phyloP scores from a whole-genome alignment of 352 stramenopile species.

The Pythium aphanidermatum region DNA sequence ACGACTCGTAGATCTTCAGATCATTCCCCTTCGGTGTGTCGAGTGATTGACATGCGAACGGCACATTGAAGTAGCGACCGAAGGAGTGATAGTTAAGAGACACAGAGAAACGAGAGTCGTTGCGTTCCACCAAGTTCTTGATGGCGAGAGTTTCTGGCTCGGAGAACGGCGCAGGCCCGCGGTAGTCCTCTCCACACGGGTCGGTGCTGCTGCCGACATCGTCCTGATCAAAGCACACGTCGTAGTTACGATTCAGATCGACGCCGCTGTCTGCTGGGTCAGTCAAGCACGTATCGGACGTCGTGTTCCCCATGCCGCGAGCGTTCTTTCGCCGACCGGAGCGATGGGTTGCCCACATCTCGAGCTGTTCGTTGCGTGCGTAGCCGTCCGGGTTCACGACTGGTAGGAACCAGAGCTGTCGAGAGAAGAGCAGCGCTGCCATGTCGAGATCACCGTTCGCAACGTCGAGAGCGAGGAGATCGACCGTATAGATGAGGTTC shows the following conservation, averaged over 20 bases:
- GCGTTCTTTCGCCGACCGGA: constrained; percentile 72
- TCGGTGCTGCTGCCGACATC: constrained; percentile 54
- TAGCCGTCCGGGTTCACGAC: constrained; percentile 84
- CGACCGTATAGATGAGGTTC: constrained; percentile 82
- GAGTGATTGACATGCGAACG: constrained; percentile 71
- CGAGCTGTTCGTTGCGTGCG: constrained; percentile 56
- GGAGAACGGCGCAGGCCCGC: constrained; percentile 59
- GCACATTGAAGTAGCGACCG: constrained; percentile 78
- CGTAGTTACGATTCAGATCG: constrained; percentile 84
- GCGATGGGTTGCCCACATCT: constrained; percentile 38
- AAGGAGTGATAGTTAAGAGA: constrained; percentile 85
- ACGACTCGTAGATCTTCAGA: constrained; percentile 34
- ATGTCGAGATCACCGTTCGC: constrained; percentile 48
- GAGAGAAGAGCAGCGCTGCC: constrained; percentile 46
- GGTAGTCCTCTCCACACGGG: constrained; percentile 71
- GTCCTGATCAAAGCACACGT: constrained; percentile 67
- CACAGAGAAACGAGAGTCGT: constrained; percentile 42
- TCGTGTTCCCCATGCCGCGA: constrained; percentile 24
- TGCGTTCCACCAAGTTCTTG: constrained; percentile 49
- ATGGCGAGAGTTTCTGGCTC: constrained; percentile 79
- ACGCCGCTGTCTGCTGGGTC: constrained; percentile 40
- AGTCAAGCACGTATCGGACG: constrained; percentile 4
- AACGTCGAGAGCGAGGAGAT: constrained; percentile 57
- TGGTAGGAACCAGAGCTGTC: constrained; percentile 80
- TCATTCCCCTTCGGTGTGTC: constrained; percentile 29